Percentiles rank a stretch among this genome's conserved stretches.
phyloP scores from a whole-genome alignment of 805 yeast species.

The Candida germanica region DNA sequence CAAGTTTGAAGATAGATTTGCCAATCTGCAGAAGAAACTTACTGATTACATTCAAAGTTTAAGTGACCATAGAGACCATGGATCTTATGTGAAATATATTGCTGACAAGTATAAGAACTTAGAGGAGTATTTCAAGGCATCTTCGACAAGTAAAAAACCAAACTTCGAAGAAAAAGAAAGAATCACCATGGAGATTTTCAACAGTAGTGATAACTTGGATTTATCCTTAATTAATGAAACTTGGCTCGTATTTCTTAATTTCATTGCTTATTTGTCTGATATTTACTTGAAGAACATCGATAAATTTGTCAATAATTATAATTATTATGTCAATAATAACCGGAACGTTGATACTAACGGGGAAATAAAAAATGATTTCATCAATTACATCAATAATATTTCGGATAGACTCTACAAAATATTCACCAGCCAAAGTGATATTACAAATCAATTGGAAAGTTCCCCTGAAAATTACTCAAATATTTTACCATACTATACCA shows the following conservation, averaged over 20 bases:
- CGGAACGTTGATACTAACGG: constrained; percentile 30
- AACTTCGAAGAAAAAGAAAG: constrained; percentile 25
- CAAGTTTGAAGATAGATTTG: constrained; percentile 35
- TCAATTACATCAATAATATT: constrained; percentile 23
- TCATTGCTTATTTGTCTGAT: constrained; percentile 31
- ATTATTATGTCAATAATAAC: constrained; percentile 26
- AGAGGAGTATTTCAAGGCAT: constrained; percentile 33
- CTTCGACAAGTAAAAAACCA: constrained; percentile 20
- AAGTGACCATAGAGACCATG: constrained; percentile 27
- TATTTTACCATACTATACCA: constrained; percentile 38
- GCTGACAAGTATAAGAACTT: constrained; percentile 36
- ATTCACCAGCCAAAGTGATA: constrained; percentile 27
- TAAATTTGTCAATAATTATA: constrained; percentile 37
- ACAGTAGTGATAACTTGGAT: constrained; percentile 38
- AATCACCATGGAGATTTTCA: constrained; percentile 30
- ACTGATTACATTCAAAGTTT: constrained; percentile 34
- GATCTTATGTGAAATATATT: constrained; percentile 36
- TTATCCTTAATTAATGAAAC: constrained; percentile 41
- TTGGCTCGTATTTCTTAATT: constrained; percentile 40
- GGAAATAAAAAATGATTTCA: constrained; percentile 23
- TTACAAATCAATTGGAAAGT: constrained; percentile 31
- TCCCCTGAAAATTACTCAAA: constrained; percentile 33
- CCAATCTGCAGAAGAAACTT: constrained; percentile 36
- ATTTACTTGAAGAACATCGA: constrained; percentile 25
- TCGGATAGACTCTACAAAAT: constrained; percentile 23